phyloP scores from a whole-genome alignment of 305 asterid species.

The Fraxinus floribunda region DNA sequence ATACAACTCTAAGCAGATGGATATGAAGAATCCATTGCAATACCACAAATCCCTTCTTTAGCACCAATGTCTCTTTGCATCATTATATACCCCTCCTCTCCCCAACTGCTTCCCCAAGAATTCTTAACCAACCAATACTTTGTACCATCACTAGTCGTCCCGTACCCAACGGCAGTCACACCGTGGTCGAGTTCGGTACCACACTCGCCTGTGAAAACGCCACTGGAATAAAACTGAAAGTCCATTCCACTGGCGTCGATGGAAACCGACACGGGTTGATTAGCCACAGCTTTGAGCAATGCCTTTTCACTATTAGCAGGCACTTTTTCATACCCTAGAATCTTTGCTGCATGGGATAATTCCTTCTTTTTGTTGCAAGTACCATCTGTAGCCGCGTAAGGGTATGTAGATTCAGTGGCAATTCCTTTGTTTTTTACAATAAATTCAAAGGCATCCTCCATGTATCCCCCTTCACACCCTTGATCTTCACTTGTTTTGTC shows the following conservation, averaged over 20 bases:
- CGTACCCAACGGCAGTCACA: constrained; percentile 52
- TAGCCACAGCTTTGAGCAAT: constrained; percentile 46
- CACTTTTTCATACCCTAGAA: constrained; percentile 46
- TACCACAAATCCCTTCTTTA: constrained; percentile 59
- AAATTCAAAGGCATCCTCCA: constrained; percentile 50
- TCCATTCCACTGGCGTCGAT: constrained; percentile 52
- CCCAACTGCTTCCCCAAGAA: constrained; percentile 57
- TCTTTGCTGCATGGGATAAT: constrained; percentile 42
- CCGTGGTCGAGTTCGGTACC: constrained; percentile 59
- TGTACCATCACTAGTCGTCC: constrained; percentile 30
- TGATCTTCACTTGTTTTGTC: constrained; percentile 51
- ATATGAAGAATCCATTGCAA: constrained; percentile 52
- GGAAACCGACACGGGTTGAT: constrained; percentile 55
- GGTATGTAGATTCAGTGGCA: constrained; percentile 51
- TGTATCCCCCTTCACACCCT: constrained; percentile 53
- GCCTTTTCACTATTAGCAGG: constrained; percentile 43
- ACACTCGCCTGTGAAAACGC: constrained; percentile 51
- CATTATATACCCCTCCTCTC: constrained; percentile 52
- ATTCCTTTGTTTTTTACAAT: constrained; percentile 49
- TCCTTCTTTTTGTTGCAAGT: constrained; percentile 45
- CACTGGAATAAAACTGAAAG: constrained; percentile 48
- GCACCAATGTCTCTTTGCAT: constrained; percentile 43
- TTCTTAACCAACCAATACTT: constrained; percentile 62
- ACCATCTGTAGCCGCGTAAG: constrained; percentile 45
- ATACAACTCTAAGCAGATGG: constrained; percentile 35